Percentiles rank a stretch among this genome's conserved stretches.
phyloP scores from a whole-genome alignment of 2,329 filamentous ascomycete species.

The Lecanosticta acicola region DNA sequence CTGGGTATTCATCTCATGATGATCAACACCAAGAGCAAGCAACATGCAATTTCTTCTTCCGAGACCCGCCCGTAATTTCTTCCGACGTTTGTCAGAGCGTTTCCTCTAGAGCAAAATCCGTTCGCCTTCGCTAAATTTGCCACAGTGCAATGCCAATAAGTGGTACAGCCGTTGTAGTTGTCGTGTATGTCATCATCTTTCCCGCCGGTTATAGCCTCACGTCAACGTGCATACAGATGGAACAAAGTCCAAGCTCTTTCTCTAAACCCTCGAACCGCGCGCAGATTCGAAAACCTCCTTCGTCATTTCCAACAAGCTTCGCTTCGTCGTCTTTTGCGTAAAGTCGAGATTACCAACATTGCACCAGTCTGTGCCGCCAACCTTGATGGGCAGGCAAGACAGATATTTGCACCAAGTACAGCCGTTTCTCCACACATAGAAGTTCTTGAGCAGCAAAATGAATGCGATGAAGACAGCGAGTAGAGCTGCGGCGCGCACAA shows the following conservation, averaged over 20 bases:
- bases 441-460: slow-evolving; percentile 81
- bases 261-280: neutral
- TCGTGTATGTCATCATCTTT: neutral
- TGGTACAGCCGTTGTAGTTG: neutral
- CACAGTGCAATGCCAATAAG: neutral
- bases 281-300: slow-evolving; percentile 9
- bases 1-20: too few species aligned
- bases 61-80: too few species aligned
- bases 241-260: neutral
- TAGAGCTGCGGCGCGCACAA: slow-evolving; percentile 71
- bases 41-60: too few species aligned
- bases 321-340: slow-evolving; percentile 20
- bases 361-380: slow-evolving; percentile 52
- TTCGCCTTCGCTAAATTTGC: neutral
- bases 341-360: slow-evolving; percentile 44
- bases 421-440: slow-evolving; percentile 70
- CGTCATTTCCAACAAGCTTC: slow-evolving; percentile 12
- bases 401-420: slow-evolving; percentile 95
- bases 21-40: too few species aligned
- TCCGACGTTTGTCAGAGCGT: too few species aligned
- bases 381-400: slow-evolving; percentile 70
- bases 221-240: neutral
- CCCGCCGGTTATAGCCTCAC: neutral
- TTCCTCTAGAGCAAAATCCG: too few species aligned
- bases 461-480: slow-evolving; percentile 79